Conservation (phyloP, 2,329 filamentous ascomycete species). For the Ophiosphaerella narmari region DNA sequence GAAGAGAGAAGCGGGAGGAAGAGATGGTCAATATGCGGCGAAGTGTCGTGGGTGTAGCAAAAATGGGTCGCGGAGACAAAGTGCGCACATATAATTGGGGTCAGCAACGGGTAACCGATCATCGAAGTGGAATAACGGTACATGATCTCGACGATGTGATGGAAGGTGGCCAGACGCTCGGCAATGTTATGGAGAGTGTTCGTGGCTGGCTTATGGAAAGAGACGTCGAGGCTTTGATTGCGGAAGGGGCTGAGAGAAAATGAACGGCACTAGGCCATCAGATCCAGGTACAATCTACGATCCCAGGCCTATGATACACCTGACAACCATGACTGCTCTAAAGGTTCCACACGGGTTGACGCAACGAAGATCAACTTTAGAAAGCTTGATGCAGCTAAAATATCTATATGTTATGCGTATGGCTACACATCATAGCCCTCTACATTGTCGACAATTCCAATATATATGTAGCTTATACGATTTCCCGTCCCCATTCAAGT, state of each 20-base stretch:
- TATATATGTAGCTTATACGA: too few relatives aligned
- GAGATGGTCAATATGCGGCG: conserved; percentile 74
- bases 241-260: conserved; percentile 38
- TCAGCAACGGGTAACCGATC: conserved; percentile 84
- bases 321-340: neutral
- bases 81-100: conserved; percentile 87
- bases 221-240: conserved; percentile 73
- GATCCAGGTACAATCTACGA: neutral
- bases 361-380: neutral
- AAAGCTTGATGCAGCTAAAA: neutral
- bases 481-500: too few relatives aligned
- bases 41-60: conserved; percentile 75
- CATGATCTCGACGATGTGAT: conserved; percentile 83
- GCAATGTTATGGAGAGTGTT: conserved; percentile 78
- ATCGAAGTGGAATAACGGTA: conserved; percentile 78
- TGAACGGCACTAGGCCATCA: conserved; percentile 13
- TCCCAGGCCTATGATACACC: neutral
- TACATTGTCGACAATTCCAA: too few relatives aligned
- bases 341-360: neutral
- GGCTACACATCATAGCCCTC: too few relatives aligned
- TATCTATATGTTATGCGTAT: neutral
- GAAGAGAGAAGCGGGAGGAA: conserved; percentile 82
- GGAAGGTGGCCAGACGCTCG: conserved; percentile 72
- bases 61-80: conserved; percentile 90
- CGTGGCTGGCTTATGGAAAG: conserved; percentile 73